Evolutionary conservation across 2,329 filamentous ascomycete genomes (phyloP).

Genomic region (Trichocomaceae sp.): DNA sequence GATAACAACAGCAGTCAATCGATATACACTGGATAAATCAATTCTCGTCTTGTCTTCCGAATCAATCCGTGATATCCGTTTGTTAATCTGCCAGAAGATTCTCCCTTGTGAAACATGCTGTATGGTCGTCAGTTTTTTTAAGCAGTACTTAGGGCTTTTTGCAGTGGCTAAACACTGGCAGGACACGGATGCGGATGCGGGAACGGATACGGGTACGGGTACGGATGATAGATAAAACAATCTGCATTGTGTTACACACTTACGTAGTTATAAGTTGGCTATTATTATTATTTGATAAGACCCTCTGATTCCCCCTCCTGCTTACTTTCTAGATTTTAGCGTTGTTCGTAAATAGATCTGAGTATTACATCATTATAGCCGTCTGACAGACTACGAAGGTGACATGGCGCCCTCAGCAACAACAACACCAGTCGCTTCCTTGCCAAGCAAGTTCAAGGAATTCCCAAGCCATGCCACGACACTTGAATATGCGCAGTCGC

Average conservation of each 20-base stretch:
- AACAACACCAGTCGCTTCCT: not conserved
- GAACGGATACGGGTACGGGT: constrained; percentile 14
- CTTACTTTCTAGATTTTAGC: constrained; percentile 3
- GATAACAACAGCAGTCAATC: no score
- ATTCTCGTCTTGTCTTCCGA: no score
- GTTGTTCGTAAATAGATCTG: no score
- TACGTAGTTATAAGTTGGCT: no score
- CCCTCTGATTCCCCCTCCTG: not conserved
- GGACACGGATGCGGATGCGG: constrained; percentile 9
- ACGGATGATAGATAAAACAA: constrained; percentile 11
- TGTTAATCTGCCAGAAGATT: not conserved
- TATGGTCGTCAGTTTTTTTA: not conserved
- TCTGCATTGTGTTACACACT: no score
- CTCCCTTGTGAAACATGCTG: not conserved
- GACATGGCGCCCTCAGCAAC: not conserved
- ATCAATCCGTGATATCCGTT: not conserved
- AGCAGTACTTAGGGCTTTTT: not conserved
- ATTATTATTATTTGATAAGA: no score
- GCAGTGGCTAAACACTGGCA: constrained; percentile 1
- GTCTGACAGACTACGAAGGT: no score
- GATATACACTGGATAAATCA: not conserved
- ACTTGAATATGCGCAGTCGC: constrained; percentile 36
- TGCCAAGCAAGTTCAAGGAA: not conserved
- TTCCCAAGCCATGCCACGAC: constrained; percentile 24
- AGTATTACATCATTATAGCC: no score